Evolutionary conservation across 768 basidiomycete species (phyloP).

Genomic region (Dacryopinax spathularia): DNA sequence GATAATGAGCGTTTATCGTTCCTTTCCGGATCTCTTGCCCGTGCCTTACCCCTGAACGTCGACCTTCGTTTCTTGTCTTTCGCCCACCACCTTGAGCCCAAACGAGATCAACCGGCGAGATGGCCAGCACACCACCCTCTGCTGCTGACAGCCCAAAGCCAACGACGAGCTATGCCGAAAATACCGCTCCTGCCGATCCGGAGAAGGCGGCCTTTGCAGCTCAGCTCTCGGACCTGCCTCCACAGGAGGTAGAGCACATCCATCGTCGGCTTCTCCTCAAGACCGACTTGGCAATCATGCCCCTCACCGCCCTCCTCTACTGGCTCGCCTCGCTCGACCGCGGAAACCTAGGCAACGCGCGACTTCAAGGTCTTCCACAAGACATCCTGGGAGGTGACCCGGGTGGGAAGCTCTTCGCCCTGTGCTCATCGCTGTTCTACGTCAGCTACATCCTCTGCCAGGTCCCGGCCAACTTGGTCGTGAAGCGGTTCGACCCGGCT

Average conservation of each 20-base stretch:
- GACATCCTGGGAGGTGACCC: conserved; percentile 17
- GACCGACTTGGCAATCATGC: conserved; percentile 24
- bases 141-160: too few species aligned
- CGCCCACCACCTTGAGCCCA: too few species aligned
- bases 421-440: conserved; percentile 18
- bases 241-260: background rate
- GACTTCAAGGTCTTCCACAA: conserved; percentile 23
- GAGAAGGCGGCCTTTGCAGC: background rate
- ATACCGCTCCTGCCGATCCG: background rate
- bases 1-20: too few species aligned
- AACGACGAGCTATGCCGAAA: background rate
- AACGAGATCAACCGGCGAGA: too few species aligned
- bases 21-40: too few species aligned
- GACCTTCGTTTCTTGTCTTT: too few species aligned
- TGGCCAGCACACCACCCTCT: too few species aligned
- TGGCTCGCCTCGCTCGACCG: conserved; percentile 29
- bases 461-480: conserved; percentile 28
- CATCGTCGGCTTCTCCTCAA: conserved; percentile 7
- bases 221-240: background rate
- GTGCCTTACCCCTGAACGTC: too few species aligned
- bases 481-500: conserved; percentile 22
- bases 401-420: conserved; percentile 21
- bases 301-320: conserved; percentile 27
- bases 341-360: conserved; percentile 25
- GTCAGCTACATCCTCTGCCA: conserved; percentile 24